phyloP scores from a whole-genome alignment of 176 grass and related monocot genomes.

The Guadua angustifolia region DNA sequence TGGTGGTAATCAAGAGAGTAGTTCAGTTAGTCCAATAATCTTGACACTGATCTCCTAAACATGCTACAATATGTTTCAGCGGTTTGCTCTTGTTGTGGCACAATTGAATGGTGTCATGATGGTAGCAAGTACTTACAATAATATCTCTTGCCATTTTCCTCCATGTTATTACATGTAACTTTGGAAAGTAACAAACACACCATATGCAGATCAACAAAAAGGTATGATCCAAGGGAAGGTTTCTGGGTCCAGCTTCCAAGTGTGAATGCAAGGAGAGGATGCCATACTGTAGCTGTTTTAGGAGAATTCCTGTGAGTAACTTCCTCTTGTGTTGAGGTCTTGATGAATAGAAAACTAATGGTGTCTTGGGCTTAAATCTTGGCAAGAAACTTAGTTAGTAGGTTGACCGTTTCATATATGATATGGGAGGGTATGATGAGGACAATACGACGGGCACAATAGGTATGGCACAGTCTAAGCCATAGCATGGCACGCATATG shows the following conservation, averaged over 20 bases:
- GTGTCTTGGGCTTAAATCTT: conserved; percentile 14
- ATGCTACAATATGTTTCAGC: conserved; percentile 51
- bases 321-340: not conserved
- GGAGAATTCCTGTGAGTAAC: conserved; percentile 63
- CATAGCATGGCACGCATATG: too few relatives aligned
- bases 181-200: conserved; percentile 16
- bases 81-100: conserved; percentile 78
- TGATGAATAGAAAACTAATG: conserved; percentile 16
- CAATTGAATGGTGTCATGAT: conserved; percentile 66
- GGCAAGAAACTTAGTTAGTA: conserved; percentile 19
- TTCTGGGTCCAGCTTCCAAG: conserved; percentile 77
- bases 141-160: conserved; percentile 34
- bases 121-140: conserved; percentile 74
- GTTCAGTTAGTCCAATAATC: conserved; percentile 21
- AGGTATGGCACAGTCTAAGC: too few relatives aligned
- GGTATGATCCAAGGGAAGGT: conserved; percentile 93
- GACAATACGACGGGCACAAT: too few relatives aligned
- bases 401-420: conserved; percentile 57
- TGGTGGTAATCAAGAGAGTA: not conserved
- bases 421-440: conserved; percentile 69
- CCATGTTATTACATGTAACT: not conserved
- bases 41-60: conserved; percentile 39
- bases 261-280: conserved; percentile 82
- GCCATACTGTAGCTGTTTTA: conserved; percentile 57
- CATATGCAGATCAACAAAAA: conserved; percentile 69